These are phyloP conservation scores for Endogone sp. DNA, from an alignment of 192 early-diverging fungal species.

Conservation along the genomic window DNA sequence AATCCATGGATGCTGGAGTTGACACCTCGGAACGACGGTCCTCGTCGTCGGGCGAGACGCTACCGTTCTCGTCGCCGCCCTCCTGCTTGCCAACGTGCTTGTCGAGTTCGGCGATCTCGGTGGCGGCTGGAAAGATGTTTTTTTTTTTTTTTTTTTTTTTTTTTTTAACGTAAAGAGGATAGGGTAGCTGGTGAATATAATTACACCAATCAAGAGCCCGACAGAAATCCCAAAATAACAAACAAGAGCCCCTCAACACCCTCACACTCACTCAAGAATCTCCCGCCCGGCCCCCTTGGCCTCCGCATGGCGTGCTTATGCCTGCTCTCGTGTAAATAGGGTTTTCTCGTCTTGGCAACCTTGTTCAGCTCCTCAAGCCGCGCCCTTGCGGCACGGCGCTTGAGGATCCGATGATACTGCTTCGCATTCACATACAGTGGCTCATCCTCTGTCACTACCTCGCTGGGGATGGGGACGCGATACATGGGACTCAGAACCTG, in stretches of 20 bases:
- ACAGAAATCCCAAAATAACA: too few relatives aligned
- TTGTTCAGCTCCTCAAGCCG: slow-evolving; percentile 78
- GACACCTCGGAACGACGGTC: neutral
- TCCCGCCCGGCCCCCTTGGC: slow-evolving; percentile 93
- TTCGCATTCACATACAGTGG: slow-evolving; percentile 98
- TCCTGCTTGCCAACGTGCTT: slow-evolving; percentile 20
- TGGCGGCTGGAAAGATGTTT: slow-evolving; percentile 39
- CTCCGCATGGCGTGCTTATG: slow-evolving; percentile 97
- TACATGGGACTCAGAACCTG: neutral
- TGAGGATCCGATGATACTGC: slow-evolving; percentile 97
- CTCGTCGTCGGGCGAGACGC: slow-evolving; percentile 3
- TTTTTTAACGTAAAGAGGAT: too few relatives aligned
- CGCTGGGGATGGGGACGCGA: slow-evolving; percentile 6
- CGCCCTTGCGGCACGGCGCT: slow-evolving; percentile 89
- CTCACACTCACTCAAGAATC: slow-evolving; percentile 76
- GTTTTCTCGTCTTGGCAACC: slow-evolving; percentile 71
- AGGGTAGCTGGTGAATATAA: too few relatives aligned
- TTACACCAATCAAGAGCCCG: too few relatives aligned
- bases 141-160: too few relatives aligned
- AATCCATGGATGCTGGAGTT: neutral
- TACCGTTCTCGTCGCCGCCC: slow-evolving; percentile 3
- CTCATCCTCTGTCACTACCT: slow-evolving; percentile 51
- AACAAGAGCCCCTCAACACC: too few relatives aligned
- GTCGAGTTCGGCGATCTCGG: slow-evolving; percentile 69
- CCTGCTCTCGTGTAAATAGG: slow-evolving; percentile 96